Conservation (phyloP, 139 green algal species). For the Haematococcus sp. region DNA sequence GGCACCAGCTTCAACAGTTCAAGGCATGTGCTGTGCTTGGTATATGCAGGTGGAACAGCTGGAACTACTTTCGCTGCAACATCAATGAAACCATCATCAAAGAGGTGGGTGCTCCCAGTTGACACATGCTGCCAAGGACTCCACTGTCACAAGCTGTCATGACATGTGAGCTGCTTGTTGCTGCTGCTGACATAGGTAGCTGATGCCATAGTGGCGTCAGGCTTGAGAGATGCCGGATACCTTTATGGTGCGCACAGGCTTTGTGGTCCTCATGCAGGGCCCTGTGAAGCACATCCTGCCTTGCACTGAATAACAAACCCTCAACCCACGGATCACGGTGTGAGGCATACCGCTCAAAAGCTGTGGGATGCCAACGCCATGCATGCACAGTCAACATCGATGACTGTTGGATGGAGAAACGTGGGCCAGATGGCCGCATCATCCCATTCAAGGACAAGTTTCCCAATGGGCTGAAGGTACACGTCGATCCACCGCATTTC, state of each 20-base stretch:
- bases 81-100: slow-evolving; percentile 47
- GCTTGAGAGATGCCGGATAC: slow-evolving; percentile 40
- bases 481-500: neutral
- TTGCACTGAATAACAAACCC: too few relatives aligned
- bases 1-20: neutral
- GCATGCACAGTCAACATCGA: slow-evolving; percentile 22
- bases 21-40: neutral
- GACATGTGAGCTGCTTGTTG: too few relatives aligned
- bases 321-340: too few relatives aligned
- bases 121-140: too few relatives aligned
- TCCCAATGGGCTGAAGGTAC: slow-evolving; percentile 47
- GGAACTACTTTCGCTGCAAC: slow-evolving; percentile 45
- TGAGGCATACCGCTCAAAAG: too few relatives aligned
- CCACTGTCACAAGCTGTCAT: too few relatives aligned
- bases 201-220: slow-evolving; percentile 37
- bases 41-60: slow-evolving; percentile 20
- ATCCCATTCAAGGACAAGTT: slow-evolving; percentile 43
- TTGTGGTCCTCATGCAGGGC: too few relatives aligned
- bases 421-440: slow-evolving; percentile 29
- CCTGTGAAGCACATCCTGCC: too few relatives aligned
- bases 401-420: slow-evolving; percentile 49
- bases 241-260: slow-evolving; percentile 4
- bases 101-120: slow-evolving; percentile 5
- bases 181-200: neutral
- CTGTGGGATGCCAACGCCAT: too few relatives aligned